Conservation (phyloP, 345 rosid genomes). For the Linum tenue region DNA sequence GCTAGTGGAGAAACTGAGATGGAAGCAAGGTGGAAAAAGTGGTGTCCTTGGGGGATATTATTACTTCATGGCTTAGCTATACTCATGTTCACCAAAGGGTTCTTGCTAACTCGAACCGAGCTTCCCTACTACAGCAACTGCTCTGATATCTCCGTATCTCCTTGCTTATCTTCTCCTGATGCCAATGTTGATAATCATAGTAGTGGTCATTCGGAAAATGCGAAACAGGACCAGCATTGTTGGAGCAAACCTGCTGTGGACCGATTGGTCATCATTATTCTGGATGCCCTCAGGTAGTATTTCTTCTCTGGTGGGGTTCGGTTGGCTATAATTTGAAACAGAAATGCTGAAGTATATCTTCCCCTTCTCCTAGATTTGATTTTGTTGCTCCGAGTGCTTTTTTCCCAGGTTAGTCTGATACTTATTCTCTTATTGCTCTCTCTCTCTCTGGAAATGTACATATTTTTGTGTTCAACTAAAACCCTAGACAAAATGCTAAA, state of each 20-base stretch:
- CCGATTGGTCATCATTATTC: conserved; percentile 61
- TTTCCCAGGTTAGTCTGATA: conserved; percentile 38
- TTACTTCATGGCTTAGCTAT: conserved; percentile 49
- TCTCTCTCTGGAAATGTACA: background rate
- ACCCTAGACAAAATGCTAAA: too few species aligned
- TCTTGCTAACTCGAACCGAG: conserved; percentile 88
- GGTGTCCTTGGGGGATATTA: conserved; percentile 20
- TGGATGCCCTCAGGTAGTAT: conserved; percentile 66
- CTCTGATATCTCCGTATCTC: conserved; percentile 58
- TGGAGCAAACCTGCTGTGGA: conserved; percentile 72
- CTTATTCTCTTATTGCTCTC: background rate
- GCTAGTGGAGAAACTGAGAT: background rate
- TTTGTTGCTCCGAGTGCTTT: conserved; percentile 69
- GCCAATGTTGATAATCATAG: conserved; percentile 6
- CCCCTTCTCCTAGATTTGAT: conserved; percentile 44
- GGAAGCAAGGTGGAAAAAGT: conserved; percentile 6
- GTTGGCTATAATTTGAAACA: background rate
- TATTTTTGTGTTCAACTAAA: too few species aligned
- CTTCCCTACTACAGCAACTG: conserved; percentile 61
- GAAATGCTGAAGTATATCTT: too few species aligned
- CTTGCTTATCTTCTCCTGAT: conserved; percentile 28
- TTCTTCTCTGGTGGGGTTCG: background rate
- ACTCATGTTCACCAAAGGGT: conserved; percentile 67
- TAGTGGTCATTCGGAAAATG: too few species aligned
- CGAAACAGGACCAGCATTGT: conserved; percentile 17